Percentiles rank a stretch among this genome's conserved stretches.
Conservation (phyloP, 2,329 filamentous ascomycete species). For the Microdochium paspali region DNA sequence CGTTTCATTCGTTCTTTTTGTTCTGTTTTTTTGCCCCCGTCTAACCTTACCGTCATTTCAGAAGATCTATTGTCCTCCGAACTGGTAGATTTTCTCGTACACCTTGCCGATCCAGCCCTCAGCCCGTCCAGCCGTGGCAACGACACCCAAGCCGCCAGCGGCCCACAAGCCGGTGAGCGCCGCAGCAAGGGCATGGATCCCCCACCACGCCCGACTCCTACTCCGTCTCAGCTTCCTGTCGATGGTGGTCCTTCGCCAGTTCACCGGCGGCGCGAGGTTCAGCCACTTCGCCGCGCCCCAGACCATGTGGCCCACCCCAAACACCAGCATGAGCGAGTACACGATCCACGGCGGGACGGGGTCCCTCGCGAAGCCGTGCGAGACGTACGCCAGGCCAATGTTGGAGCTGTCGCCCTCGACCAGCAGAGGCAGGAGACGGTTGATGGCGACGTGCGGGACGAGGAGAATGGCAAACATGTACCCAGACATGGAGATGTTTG, state of each 20-base stretch:
- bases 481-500: conserved; percentile 61
- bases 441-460: conserved; percentile 63
- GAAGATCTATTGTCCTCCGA: conserved; percentile 5
- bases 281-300: conserved; percentile 85
- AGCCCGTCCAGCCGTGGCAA: conserved; percentile 61
- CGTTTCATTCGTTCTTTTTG: not conserved
- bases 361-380: conserved; percentile 73
- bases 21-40: not conserved
- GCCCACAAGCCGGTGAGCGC: conserved; percentile 63
- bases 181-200: conserved; percentile 56
- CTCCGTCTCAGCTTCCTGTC: conserved; percentile 42
- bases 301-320: conserved; percentile 67
- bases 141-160: conserved; percentile 67
- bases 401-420: conserved; percentile 81
- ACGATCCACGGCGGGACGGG: conserved; percentile 56
- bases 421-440: conserved; percentile 64
- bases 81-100: conserved; percentile 63
- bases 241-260: conserved; percentile 34
- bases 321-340: conserved; percentile 57
- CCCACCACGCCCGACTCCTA: conserved; percentile 59
- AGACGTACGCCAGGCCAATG: conserved; percentile 73
- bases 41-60: too few relatives aligned
- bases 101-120: conserved; percentile 71
- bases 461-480: conserved; percentile 60
- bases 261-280: conserved; percentile 49